Percentiles rank a stretch among this genome's conserved stretches.
Conservation (phyloP, 805 yeast genomes). For the Isabelozyma pseudorhagii region DNA sequence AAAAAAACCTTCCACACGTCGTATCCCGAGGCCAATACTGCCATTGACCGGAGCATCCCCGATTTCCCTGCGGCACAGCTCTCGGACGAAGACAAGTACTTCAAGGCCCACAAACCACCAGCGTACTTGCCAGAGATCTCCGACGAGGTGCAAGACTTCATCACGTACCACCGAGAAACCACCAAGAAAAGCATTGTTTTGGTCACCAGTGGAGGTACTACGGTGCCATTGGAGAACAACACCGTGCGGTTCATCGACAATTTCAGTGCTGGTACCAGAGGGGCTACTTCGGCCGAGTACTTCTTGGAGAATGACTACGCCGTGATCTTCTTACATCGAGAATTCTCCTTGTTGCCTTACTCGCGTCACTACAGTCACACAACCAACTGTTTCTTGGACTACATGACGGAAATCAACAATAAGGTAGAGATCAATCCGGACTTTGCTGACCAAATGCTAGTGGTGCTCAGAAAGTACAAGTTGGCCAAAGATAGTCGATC, state of each 20-base stretch:
- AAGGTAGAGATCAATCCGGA: constrained; percentile 59
- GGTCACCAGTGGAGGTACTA: constrained; percentile 96
- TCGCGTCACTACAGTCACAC: constrained; percentile 87
- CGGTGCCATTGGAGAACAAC: constrained; percentile 95
- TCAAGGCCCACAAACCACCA: constrained; percentile 71
- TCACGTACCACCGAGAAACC: constrained; percentile 46
- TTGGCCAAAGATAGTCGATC: constrained; percentile 48
- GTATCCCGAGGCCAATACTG: constrained; percentile 63
- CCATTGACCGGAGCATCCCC: constrained; percentile 76
- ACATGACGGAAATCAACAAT: constrained; percentile 58
- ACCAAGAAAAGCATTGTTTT: constrained; percentile 59
- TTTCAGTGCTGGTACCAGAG: constrained; percentile 96
- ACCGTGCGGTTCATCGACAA: constrained; percentile 96
- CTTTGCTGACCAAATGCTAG: constrained; percentile 59
- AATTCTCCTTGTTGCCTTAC: constrained; percentile 87
- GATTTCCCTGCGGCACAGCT: constrained; percentile 75
- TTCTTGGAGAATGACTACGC: constrained; percentile 84
- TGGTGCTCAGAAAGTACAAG: constrained; percentile 54
- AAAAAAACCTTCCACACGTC: constrained; percentile 47
- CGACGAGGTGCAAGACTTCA: constrained; percentile 56
- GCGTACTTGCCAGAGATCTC: constrained; percentile 63
- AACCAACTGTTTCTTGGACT: constrained; percentile 82
- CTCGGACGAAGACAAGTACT: constrained; percentile 73
- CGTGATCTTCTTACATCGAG: constrained; percentile 89
- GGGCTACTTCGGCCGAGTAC: constrained; percentile 93